Evolutionary conservation across 1,139 yeast species (phyloP).

Genomic region (Kodamaea anthophila): DNA sequence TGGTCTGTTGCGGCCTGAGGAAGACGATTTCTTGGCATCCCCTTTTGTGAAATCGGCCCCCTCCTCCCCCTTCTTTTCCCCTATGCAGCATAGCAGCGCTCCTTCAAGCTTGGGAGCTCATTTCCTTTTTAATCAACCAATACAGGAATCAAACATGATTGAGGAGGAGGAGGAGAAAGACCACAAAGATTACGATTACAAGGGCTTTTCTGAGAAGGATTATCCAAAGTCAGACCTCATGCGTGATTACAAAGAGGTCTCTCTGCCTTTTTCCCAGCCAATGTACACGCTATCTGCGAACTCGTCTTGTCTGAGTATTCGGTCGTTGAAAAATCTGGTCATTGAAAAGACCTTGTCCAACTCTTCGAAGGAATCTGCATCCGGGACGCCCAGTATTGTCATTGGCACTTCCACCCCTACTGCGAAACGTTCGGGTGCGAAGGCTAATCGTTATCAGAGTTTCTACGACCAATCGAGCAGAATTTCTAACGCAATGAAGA

Average conservation of each 20-base stretch:
- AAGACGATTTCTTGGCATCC: conserved; percentile 30
- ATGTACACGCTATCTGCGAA: conserved; percentile 27
- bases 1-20: conserved; percentile 12
- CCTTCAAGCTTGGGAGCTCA: conserved; percentile 6
- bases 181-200: not conserved
- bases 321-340: conserved; percentile 13
- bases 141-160: conserved; percentile 24
- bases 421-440: conserved; percentile 37
- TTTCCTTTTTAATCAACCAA: conserved; percentile 27
- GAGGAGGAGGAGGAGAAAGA: conserved; percentile 21
- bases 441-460: conserved; percentile 45
- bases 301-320: conserved; percentile 33
- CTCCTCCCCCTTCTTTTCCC: conserved; percentile 21
- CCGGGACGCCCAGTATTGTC: conserved; percentile 11
- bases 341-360: conserved; percentile 32
- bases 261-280: conserved; percentile 5
- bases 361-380: conserved; percentile 30
- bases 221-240: not conserved
- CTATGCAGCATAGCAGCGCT: conserved; percentile 8
- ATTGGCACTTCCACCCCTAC: conserved; percentile 19
- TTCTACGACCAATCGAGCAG: conserved; percentile 45
- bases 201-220: not conserved
- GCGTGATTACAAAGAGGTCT: conserved; percentile 2
- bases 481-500: conserved; percentile 41
- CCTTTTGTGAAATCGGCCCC: conserved; percentile 27